Percentiles rank a stretch among this genome's conserved stretches.
These are phyloP conservation scores for Clavariopsis aquatica DNA, from an alignment of 495 filamentous ascomycete species.

Conservation along the genomic window DNA sequence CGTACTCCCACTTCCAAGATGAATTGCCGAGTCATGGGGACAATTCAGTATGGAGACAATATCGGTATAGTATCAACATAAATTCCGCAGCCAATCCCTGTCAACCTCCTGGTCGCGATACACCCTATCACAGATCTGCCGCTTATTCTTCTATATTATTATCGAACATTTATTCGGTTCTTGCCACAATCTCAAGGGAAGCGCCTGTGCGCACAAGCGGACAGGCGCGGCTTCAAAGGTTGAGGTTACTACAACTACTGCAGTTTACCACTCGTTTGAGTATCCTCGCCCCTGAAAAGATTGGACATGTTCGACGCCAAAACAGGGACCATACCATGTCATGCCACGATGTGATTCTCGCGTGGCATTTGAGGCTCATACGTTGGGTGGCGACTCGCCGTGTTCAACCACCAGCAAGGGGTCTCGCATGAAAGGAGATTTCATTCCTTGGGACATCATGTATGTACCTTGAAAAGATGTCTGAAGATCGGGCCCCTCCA, in stretches of 20 bases:
- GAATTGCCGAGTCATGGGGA: slow-evolving; percentile 2
- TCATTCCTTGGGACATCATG: neutral
- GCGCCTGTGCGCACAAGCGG: neutral
- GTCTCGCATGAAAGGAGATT: neutral
- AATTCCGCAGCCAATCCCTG: neutral
- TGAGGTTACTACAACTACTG: neutral
- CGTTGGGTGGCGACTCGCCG: neutral
- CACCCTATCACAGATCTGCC: neutral
- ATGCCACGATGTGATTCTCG: neutral
- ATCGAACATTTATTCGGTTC: neutral
- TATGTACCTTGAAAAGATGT: neutral
- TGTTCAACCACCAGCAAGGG: neutral
- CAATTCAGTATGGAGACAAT: neutral
- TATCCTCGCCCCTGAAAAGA: too few species aligned
- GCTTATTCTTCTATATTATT: neutral
- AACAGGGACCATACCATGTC: too few species aligned
- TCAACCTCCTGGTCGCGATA: neutral
- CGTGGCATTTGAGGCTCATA: neutral
- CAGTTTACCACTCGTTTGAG: too few species aligned
- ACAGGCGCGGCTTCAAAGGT: neutral
- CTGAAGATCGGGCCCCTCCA: neutral
- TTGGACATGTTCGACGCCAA: too few species aligned
- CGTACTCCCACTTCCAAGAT: neutral
- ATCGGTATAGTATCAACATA: neutral
- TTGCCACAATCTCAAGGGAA: neutral